Conservation (phyloP, 2,329 filamentous ascomycete genomes). For the Pseudomassariella vexata region DNA sequence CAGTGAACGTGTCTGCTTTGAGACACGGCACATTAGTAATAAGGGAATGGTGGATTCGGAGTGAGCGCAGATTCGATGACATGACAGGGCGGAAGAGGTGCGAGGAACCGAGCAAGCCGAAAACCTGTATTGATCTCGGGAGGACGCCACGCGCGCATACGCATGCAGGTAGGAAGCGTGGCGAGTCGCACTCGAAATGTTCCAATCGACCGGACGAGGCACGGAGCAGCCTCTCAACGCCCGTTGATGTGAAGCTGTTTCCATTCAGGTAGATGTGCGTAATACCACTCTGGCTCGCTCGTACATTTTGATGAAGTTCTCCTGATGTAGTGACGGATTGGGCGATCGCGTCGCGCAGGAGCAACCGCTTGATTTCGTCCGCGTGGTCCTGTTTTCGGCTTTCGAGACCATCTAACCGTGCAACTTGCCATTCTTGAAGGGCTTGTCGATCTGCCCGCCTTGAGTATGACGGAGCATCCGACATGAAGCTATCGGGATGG, state of each 20-base stretch:
- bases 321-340: constrained; percentile 9
- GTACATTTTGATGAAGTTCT: constrained; percentile 16
- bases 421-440: constrained; percentile 18
- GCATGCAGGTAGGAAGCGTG: constrained; percentile 21
- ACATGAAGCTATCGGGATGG: constrained; percentile 41
- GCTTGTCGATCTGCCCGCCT: constrained; percentile 13
- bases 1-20: constrained; percentile 28
- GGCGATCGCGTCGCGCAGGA: constrained; percentile 18
- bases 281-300: constrained; percentile 26
- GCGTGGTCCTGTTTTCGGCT: constrained; percentile 25
- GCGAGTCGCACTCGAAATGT: constrained; percentile 44
- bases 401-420: constrained; percentile 29
- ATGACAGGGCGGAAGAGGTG: constrained; percentile 47
- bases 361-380: constrained; percentile 21
- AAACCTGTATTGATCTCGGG: constrained; percentile 26
- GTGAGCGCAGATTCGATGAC: constrained; percentile 44
- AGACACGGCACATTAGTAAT: constrained; percentile 49
- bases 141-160: constrained; percentile 14
- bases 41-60: constrained; percentile 55
- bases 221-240: constrained; percentile 37
- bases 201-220: constrained; percentile 41
- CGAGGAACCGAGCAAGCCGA: constrained; percentile 37
- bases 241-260: constrained; percentile 40
- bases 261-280: constrained; percentile 50
- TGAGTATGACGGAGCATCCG: constrained; percentile 40